Percentiles rank a stretch among this genome's conserved stretches.
These are phyloP conservation scores for Chytridiales sp. DNA, from an alignment of 371 early-diverging fungal genomes.

Conservation along the genomic window DNA sequence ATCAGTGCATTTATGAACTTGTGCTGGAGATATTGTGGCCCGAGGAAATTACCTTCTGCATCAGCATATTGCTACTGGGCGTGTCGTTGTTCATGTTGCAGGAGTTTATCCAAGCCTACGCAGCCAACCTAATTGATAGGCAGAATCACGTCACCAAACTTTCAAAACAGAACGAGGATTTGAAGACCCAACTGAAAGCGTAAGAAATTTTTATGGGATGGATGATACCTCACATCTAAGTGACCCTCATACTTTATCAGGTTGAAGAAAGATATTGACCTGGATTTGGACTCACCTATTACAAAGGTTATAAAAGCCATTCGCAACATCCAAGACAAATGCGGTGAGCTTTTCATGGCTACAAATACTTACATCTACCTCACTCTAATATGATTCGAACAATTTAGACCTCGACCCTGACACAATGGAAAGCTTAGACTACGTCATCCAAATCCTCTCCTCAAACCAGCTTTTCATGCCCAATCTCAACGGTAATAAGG, in stretches of 20 bases:
- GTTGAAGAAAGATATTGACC: conserved; percentile 33
- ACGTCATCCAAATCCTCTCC: conserved; percentile 45
- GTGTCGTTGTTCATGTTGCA: conserved; percentile 36
- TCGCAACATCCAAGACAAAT: conserved; percentile 37
- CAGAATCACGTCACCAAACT: conserved; percentile 30
- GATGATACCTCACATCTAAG: not conserved
- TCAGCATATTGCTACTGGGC: conserved; percentile 31
- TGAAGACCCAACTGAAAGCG: conserved; percentile 36
- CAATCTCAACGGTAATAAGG: conserved; percentile 36
- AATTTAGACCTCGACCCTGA: conserved; percentile 34
- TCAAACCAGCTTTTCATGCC: conserved; percentile 51
- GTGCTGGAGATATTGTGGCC: conserved; percentile 11
- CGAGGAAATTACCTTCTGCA: conserved; percentile 34
- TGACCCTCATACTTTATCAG: conserved; percentile 8
- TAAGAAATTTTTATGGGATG: conserved; percentile 7
- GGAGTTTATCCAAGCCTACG: conserved; percentile 43
- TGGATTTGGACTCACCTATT: conserved; percentile 55
- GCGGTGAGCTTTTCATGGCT: conserved; percentile 22
- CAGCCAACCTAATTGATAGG: conserved; percentile 36
- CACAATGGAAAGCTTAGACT: conserved; percentile 41
- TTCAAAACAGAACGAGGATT: conserved; percentile 33
- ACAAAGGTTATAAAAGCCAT: conserved; percentile 52
- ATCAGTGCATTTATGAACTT: too few species aligned
- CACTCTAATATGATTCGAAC: not conserved
- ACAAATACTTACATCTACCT: not conserved